phyloP scores from a whole-genome alignment of 441 rosid species.

The Populus hybrid region DNA sequence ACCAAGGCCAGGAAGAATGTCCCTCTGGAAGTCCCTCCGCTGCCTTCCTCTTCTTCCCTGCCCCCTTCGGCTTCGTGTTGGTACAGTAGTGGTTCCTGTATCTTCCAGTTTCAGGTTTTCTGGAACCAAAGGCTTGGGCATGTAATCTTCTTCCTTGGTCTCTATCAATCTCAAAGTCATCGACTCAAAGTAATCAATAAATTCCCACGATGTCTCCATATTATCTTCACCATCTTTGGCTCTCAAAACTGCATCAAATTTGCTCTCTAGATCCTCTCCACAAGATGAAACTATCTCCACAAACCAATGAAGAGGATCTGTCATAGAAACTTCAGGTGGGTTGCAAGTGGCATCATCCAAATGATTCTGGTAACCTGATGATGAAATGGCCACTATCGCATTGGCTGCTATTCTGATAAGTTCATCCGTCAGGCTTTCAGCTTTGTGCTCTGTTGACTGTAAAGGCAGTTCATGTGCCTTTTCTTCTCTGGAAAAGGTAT shows the following conservation, averaged over 20 bases:
- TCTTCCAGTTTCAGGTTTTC: conserved; percentile 60
- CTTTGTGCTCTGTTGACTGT: conserved; percentile 26
- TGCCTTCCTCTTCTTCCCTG: conserved; percentile 92
- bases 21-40: conserved; percentile 96
- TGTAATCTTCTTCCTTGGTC: conserved; percentile 72
- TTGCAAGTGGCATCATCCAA: conserved; percentile 34
- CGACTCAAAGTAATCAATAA: conserved; percentile 74
- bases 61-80: conserved; percentile 62
- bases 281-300: conserved; percentile 53
- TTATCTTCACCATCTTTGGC: conserved; percentile 32
- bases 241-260: conserved; percentile 34
- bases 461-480: conserved; percentile 31
- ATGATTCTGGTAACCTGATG: conserved; percentile 20
- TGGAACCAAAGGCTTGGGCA: conserved; percentile 74
- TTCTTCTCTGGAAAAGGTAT: conserved; percentile 34
- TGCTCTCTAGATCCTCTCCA: conserved; percentile 48
- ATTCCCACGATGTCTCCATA: conserved; percentile 51
- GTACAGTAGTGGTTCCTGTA: conserved; percentile 34
- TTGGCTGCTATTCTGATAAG: conserved; percentile 58
- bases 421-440: conserved; percentile 39
- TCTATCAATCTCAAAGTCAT: conserved; percentile 66
- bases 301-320: conserved; percentile 84
- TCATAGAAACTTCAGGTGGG: conserved; percentile 38
- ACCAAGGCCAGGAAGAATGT: conserved; percentile 89
- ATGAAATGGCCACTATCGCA: conserved; percentile 73